These are phyloP conservation scores for Aspergillus fumigatiaffinis DNA, from an alignment of 2,329 filamentous ascomycete species.

Conservation along the genomic window DNA sequence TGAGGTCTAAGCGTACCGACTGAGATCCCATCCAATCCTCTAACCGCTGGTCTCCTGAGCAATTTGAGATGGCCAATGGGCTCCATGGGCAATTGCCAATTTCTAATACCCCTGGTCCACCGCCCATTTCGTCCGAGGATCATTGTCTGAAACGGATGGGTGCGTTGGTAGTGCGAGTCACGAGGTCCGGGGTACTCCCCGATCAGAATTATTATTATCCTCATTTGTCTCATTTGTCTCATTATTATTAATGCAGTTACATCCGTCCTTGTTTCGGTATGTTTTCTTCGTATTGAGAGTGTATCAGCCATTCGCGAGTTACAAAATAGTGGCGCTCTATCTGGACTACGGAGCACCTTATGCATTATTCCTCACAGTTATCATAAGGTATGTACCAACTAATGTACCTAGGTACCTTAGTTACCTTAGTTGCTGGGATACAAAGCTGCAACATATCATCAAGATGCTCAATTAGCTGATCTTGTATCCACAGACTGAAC, in stretches of 20 bases:
- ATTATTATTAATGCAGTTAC: not conserved
- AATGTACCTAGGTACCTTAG: not conserved
- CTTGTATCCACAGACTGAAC: not conserved
- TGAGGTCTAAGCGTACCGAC: not conserved
- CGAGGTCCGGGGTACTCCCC: conserved; percentile 13
- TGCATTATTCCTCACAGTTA: not conserved
- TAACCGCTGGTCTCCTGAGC: conserved; percentile 4
- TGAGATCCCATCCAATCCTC: not conserved
- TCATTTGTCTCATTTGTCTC: not conserved
- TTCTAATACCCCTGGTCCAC: not conserved
- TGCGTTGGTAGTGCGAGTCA: conserved; percentile 3
- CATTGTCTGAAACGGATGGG: not conserved
- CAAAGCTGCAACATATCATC: not conserved
- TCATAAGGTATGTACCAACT: not conserved
- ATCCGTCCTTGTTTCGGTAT: not conserved
- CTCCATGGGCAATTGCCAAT: not conserved
- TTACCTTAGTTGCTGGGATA: not conserved
- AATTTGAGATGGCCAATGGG: not conserved
- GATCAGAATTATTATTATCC: not conserved
- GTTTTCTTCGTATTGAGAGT: not conserved
- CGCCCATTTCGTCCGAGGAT: not conserved
- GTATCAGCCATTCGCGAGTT: not conserved
- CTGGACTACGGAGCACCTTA: not conserved
- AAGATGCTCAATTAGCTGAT: not conserved
- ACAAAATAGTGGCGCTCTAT: not conserved